Conservation (phyloP, 192 early-diverging fungal genomes). For the Spizellomyces punctatus region DNA sequence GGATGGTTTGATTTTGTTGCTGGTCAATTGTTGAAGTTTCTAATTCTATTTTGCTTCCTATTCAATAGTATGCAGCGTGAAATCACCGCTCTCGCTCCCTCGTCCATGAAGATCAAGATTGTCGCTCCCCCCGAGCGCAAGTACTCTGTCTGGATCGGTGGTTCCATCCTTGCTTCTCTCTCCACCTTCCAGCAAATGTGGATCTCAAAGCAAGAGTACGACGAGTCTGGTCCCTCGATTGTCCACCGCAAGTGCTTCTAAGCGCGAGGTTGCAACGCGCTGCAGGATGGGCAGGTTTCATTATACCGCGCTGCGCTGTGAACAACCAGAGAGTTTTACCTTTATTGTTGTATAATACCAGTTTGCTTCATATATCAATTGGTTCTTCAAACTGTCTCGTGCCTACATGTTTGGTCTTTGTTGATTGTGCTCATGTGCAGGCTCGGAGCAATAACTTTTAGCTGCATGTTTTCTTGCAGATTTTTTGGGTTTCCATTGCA, state of each 20-base stretch:
- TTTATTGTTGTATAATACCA: too few relatives aligned
- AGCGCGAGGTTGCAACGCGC: neutral
- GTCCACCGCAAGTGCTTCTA: slow-evolving; percentile 63
- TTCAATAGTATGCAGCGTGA: slow-evolving; percentile 55
- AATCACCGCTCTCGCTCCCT: slow-evolving; percentile 56
- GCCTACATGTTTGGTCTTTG: too few relatives aligned
- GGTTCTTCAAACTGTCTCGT: too few relatives aligned
- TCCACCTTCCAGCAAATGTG: slow-evolving; percentile 70
- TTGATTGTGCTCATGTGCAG: too few relatives aligned
- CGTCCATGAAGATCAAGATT: slow-evolving; percentile 61
- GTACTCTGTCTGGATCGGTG: slow-evolving; percentile 71
- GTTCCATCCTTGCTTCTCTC: slow-evolving; percentile 62
- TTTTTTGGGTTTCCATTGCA: too few relatives aligned
- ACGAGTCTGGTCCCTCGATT: slow-evolving; percentile 60
- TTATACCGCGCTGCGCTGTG: too few relatives aligned
- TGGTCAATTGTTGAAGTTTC: neutral
- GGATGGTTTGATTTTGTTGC: neutral
- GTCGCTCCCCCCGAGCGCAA: slow-evolving; percentile 64
- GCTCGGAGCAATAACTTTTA: too few relatives aligned
- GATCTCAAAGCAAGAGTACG: slow-evolving; percentile 68
- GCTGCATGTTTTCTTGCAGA: too few relatives aligned
- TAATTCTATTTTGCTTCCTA: slow-evolving; percentile 3
- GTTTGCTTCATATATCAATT: too few relatives aligned
- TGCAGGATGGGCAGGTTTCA: too few relatives aligned
- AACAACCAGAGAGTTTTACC: too few relatives aligned